Conservation (phyloP, 331 rosid species). For the Dryas integrifolia region DNA sequence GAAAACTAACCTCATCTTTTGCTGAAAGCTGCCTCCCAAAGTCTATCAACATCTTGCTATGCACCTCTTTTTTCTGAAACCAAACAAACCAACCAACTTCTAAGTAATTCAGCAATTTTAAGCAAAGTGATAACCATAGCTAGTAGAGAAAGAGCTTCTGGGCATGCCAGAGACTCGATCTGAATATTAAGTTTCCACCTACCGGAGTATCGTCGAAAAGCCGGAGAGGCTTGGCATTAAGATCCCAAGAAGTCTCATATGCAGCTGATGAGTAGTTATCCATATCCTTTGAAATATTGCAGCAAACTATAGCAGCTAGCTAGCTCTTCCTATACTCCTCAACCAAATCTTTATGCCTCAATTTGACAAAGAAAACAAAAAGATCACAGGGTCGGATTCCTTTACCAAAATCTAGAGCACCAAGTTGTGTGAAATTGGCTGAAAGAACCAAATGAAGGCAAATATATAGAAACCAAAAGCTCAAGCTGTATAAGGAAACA, state of each 20-base stretch:
- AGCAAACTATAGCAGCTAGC: not conserved
- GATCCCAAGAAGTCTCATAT: conserved; percentile 64
- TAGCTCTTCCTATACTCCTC: not conserved
- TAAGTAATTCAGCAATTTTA: not conserved
- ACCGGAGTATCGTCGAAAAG: conserved; percentile 56
- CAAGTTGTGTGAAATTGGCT: conserved; percentile 9
- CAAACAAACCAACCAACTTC: conserved; percentile 6
- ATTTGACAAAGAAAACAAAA: conserved; percentile 23
- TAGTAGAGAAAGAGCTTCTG: too few species aligned
- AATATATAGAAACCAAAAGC: conserved; percentile 25
- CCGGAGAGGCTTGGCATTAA: conserved; percentile 50
- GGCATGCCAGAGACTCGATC: too few species aligned
- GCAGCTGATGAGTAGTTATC: conserved; percentile 46
- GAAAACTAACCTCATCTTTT: conserved; percentile 67
- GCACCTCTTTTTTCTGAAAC: conserved; percentile 56
- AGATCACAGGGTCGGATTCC: not conserved
- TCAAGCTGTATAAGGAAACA: conserved; percentile 38
- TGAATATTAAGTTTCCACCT: conserved; percentile 20
- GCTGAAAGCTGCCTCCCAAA: conserved; percentile 47
- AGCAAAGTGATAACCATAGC: too few species aligned
- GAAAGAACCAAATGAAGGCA: conserved; percentile 1
- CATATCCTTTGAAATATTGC: conserved; percentile 36
- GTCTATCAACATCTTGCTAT: conserved; percentile 48
- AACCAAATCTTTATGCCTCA: not conserved
- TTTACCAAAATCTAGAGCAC: not conserved